Evolutionary conservation across 2,329 filamentous ascomycete species (phyloP).

Genomic region (Sclerotinia subarctica): DNA sequence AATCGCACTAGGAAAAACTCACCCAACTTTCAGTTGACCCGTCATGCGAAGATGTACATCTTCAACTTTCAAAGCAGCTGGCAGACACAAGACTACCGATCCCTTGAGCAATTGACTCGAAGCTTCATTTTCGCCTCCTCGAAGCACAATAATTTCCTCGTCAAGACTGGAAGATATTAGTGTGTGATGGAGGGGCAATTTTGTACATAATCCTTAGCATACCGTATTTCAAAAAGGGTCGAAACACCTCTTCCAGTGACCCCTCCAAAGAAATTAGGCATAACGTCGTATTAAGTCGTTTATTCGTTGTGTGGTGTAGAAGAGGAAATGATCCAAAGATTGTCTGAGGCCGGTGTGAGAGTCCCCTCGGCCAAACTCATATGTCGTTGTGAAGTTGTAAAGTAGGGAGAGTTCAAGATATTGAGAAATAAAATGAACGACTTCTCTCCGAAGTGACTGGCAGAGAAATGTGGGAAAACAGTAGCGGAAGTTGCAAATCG

Average conservation of each 20-base stretch:
- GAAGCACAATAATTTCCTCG: slow-evolving; percentile 75
- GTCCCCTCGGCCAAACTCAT: neutral
- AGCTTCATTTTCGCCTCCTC: slow-evolving; percentile 71
- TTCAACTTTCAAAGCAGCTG: slow-evolving; percentile 65
- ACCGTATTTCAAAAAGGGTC: slow-evolving; percentile 42
- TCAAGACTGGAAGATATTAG: slow-evolving; percentile 57
- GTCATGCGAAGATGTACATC: slow-evolving; percentile 69
- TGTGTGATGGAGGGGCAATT: slow-evolving; percentile 18
- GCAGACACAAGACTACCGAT: slow-evolving; percentile 69
- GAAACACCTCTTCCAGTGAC: slow-evolving; percentile 37
- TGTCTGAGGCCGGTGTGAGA: neutral
- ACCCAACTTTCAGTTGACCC: slow-evolving; percentile 67
- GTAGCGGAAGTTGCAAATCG: neutral
- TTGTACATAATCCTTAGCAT: slow-evolving; percentile 17
- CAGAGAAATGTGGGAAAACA: neutral
- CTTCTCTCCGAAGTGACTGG: neutral
- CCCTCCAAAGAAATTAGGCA: slow-evolving; percentile 37
- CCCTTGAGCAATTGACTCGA: slow-evolving; percentile 73
- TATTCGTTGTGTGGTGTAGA: neutral
- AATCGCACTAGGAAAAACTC: slow-evolving; percentile 41
- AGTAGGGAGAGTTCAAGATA: neutral
- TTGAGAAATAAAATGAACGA: neutral
- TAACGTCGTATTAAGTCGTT: slow-evolving; percentile 23
- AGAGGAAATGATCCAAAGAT: neutral
- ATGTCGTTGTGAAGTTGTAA: neutral